Base-by-base conservation (phyloP, 306 rosid genomes). In the Dryas drummondii region DNA sequence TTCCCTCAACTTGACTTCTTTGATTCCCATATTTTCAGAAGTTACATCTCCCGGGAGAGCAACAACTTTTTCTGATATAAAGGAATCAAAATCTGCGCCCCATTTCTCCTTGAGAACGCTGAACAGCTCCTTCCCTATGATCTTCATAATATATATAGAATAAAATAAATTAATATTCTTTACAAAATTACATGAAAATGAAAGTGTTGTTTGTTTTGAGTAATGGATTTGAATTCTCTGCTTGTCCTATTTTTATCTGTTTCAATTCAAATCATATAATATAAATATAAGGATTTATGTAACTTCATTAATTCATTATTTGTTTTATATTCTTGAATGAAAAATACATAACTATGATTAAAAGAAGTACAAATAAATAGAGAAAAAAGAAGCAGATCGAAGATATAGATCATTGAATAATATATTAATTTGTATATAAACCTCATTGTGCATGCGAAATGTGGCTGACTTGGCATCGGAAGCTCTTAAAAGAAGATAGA, bases 101-200 rank as follows among this genome's bases (percentile, higher is more conserved):
- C 53, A 61, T 6, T 42, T 71, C 2, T 71, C 62, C 40, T 58
- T 66, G 26, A 47, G 41, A 9, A 75, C 76, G 11, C 12, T 75
- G 47, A 84, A 84, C 49, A 84, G 75, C 13, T 84, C 86, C 60
- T 52, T 84, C 70, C 51, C 64, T 51, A 81, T 9, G 3, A 81
- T 56, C 75, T 72, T 60, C 6, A 14, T 5, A 32, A 4, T 58
- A 4, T 27, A 44, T 5, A 0, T 59, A 2, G 37, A 32, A 5
- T 46, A 46, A 46, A 5, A 0, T 5, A 46, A 5, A 46, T 46
- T 46, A 46, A 46, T 46, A 46, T 46, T 46, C 49, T 5, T 46
- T 5, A 46, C 8, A 46, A 5, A 46, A 46, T 46, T 46, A 46
- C 37, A 32, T 32, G 37, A 32, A 32, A 32, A 32, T 32, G 37